These are phyloP conservation scores for Naganishia vaughanmartiniae DNA, from an alignment of 768 basidiomycete species.

Conservation along the genomic window DNA sequence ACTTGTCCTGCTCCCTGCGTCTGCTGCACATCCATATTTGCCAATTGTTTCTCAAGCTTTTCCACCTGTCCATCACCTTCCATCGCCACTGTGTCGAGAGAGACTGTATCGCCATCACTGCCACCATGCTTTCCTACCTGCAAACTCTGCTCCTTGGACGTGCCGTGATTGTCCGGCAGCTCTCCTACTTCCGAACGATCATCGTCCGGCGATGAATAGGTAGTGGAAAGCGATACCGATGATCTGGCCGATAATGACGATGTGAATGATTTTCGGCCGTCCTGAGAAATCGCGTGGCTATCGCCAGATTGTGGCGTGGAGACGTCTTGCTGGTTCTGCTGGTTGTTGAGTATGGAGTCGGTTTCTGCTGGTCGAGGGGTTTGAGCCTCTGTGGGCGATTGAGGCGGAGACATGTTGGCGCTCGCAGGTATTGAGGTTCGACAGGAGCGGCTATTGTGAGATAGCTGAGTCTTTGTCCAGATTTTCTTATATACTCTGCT, in stretches of 20 bases:
- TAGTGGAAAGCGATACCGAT: constrained; percentile 6
- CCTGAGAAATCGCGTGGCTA: background rate
- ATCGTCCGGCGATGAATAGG: constrained; percentile 12
- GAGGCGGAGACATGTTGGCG: background rate
- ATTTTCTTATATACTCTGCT: too few relatives aligned
- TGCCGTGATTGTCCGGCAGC: background rate
- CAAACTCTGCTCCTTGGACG: background rate
- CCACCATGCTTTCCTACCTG: background rate
- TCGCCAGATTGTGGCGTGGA: background rate
- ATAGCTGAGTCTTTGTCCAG: too few relatives aligned
- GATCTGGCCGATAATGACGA: background rate
- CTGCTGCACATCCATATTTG: background rate
- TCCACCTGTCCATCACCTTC: constrained; percentile 1
- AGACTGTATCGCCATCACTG: background rate
- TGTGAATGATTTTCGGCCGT: constrained; percentile 1
- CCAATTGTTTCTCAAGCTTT: constrained; percentile 4
- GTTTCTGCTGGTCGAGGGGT: constrained; percentile 10
- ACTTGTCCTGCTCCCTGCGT: background rate
- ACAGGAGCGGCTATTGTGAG: too few relatives aligned
- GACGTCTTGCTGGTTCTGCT: background rate
- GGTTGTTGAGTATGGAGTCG: background rate
- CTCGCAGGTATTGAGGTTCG: background rate
- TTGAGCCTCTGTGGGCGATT: background rate
- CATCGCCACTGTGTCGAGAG: background rate
- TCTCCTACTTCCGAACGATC: constrained; percentile 18